Conservation (phyloP, 2,329 filamentous ascomycete genomes). For the Harringtonia aguacate region DNA sequence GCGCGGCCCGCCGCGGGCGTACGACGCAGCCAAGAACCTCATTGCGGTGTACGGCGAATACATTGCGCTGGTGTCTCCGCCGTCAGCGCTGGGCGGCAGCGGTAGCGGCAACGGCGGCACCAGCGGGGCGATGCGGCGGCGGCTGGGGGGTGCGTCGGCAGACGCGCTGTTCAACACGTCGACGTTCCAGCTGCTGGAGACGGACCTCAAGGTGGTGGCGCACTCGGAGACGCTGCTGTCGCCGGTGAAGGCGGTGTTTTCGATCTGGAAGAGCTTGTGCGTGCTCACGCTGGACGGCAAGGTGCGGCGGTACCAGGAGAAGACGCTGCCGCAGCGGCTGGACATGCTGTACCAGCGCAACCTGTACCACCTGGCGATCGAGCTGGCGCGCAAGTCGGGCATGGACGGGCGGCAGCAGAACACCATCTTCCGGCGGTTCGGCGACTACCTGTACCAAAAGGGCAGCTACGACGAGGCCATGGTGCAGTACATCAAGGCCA, state of each 20-base stretch:
- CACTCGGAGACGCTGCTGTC: conserved; percentile 80
- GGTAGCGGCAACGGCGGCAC: conserved; percentile 18
- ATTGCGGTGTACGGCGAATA: conserved; percentile 77
- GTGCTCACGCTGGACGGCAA: conserved; percentile 89
- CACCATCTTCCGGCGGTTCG: conserved; percentile 84
- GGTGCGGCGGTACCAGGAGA: conserved; percentile 83
- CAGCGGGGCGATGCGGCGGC: conserved; percentile 43
- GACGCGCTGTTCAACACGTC: conserved; percentile 79
- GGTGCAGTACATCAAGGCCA: conserved; percentile 94
- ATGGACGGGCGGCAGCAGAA: conserved; percentile 76
- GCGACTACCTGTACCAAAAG: conserved; percentile 89
- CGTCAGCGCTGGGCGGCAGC: conserved; percentile 39
- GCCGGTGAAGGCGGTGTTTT: conserved; percentile 68
- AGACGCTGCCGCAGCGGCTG: conserved; percentile 77
- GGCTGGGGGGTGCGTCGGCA: conserved; percentile 62
- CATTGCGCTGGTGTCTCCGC: conserved; percentile 75
- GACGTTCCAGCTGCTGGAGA: conserved; percentile 84
- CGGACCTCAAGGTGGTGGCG: conserved; percentile 79
- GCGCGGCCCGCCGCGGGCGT: conserved; percentile 77
- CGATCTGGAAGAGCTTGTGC: conserved; percentile 85
- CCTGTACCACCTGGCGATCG: conserved; percentile 83
- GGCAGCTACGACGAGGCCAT: conserved; percentile 97
- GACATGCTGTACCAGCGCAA: conserved; percentile 92
- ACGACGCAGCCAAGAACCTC: conserved; percentile 80
- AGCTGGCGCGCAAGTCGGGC: conserved; percentile 80